phyloP scores from a whole-genome alignment of 306 rosid species.

The Glycine soja region DNA sequence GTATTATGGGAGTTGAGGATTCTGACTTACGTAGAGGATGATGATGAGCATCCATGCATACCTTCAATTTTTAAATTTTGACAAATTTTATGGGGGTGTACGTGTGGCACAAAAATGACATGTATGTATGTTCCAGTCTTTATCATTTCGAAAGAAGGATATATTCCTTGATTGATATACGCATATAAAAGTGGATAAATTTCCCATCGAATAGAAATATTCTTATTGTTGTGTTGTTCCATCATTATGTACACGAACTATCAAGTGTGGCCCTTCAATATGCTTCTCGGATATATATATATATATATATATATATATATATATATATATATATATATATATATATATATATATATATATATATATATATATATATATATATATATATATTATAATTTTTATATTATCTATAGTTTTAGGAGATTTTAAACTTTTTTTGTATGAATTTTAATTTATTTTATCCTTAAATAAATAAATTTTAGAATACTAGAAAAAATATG shows the following conservation, averaged over 20 bases:
- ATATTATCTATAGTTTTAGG: too few relatives aligned
- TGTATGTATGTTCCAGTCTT: conserved; percentile 31
- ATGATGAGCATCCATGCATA: conserved; percentile 27
- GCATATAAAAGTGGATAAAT: conserved; percentile 49
- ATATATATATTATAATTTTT: too few relatives aligned
- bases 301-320: too few relatives aligned
- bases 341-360: too few relatives aligned
- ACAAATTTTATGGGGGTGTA: conserved; percentile 1
- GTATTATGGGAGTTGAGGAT: background rate
- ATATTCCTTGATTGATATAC: conserved; percentile 51
- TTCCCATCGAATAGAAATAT: conserved; percentile 45
- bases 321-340: too few relatives aligned
- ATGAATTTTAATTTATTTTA: too few relatives aligned
- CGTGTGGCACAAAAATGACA: conserved; percentile 35
- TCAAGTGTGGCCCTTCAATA: conserved; percentile 41
- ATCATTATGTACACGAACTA: conserved; percentile 30
- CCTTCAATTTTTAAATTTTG: conserved; percentile 38
- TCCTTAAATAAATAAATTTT: too few relatives aligned
- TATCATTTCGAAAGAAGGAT: conserved; percentile 51
- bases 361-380: too few relatives aligned
- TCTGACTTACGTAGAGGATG: conserved; percentile 31
- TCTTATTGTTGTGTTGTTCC: conserved; percentile 46
- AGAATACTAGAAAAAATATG: too few relatives aligned
- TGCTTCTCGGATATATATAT: conserved; percentile 7
- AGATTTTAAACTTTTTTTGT: too few relatives aligned